Evolutionary conservation across 768 basidiomycete genomes (phyloP), one percentile per base, ranked within the genome.

Genomic region (Kwoniella dejecticola): DNA sequence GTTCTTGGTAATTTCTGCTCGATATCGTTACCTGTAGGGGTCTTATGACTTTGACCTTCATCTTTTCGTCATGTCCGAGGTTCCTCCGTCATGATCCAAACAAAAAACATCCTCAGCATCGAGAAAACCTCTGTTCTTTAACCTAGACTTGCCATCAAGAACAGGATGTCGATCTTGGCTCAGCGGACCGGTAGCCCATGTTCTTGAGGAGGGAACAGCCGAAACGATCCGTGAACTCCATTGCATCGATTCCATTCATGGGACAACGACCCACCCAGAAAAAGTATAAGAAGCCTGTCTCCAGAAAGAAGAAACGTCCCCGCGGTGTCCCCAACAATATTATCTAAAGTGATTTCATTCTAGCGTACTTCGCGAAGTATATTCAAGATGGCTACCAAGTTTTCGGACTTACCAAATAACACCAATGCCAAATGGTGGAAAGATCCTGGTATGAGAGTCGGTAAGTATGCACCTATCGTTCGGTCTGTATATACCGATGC

Each of bases 381-480:
- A 26, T 26, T 33, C 41, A 41, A 31, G 45, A 54, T 47, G 57
- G 13, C 57, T 17, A 40, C 41, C 23, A 64, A 56, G 26, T 65
- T 65, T 27, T 27, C 41, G 15, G 59, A 65, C 19, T 61, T 66
- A 13, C 44, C 66, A 24, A 60, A 68, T 60, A 68, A 68, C 49
- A 68, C 67, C 50, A 30, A 52, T 40, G 17, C 55, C 11, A 40
- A 21, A 42, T 68, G 67, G 67, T 64, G 41, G 41, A 62, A 62
- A 31, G 67, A 68, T 46, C 63, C 60, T 23, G 66, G 66, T 29
- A 52, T 68, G 62, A 54, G 66, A 11, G 41, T 36, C 21, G 44
- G 62, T 61, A 23, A 48, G 57, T 58, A 11, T 11, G 27, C 12
- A n/a, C 29, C 29, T 27, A 30, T 33, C 7, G 7, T 31, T 15